Base-by-base conservation (phyloP, 108 stramenopile species). In the Tribonema minus region DNA sequence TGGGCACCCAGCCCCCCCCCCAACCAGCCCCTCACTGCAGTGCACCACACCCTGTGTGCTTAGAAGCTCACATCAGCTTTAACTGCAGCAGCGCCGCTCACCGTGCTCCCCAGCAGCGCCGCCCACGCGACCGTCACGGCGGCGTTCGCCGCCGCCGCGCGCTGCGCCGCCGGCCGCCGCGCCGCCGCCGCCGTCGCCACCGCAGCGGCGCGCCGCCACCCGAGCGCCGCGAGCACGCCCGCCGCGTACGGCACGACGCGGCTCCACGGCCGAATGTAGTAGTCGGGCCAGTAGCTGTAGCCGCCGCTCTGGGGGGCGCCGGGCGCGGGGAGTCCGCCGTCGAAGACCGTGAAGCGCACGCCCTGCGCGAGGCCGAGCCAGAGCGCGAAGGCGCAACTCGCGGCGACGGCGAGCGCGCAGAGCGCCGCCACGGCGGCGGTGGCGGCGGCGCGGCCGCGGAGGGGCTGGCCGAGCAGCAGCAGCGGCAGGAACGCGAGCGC, bases 401-500 rank as follows among this genome's bases (percentile, higher is more conserved):
- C 23, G 54, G 33, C 69, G 3, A 46, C 6, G 34, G 6, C 2
- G 32, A n/a, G n/a, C n/a, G n/a, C n/a, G n/a, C n/a, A n/a, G n/a
- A n/a, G n/a, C n/a, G n/a, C n/a, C n/a, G n/a, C n/a, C n/a, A 25
- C 4, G 9, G 35, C 2, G 7, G 33, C 69, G 33, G 20, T n/a
- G 32, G 34, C 20, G 4, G 27, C 58, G 58, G 34, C 33, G 4
- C 23, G 25, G 1, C 58, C 15, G 3, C 54, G 69, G 25, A n/a
- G 54, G 54, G 25, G n/a, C 54, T 58, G 54, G 69, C 58, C 54
- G 3, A 70, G 69, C 36, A 37, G 34, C 3, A 70, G n/a, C 33
- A 58, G 54, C 2, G 69, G 69, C 34, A 70, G 54, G n/a, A 46
- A 46, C 7, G 33, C 25, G 5, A 82, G 37, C 40, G 80, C 80